phyloP scores from a whole-genome alignment of 306 rosid genomes.

The Malus asiatica region DNA sequence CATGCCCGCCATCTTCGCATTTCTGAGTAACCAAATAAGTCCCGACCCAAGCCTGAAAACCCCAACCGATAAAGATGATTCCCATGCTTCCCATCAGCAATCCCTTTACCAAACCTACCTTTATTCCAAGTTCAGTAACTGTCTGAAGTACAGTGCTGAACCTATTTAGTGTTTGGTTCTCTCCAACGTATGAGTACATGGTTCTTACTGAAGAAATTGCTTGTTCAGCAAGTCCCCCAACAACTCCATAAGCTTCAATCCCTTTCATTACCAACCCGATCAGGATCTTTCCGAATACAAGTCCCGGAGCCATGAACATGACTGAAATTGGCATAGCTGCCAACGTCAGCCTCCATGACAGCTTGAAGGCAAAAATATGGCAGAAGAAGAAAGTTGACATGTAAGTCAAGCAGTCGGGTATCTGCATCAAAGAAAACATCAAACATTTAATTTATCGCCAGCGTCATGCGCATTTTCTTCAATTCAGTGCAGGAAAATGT shows the following conservation, averaged over 20 bases:
- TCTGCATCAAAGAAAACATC: conserved; percentile 32
- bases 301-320: conserved; percentile 76
- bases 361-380: conserved; percentile 70
- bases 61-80: conserved; percentile 75
- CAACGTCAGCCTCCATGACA: conserved; percentile 76
- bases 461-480: background rate
- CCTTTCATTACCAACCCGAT: conserved; percentile 68
- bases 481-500: background rate
- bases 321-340: conserved; percentile 78
- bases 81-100: conserved; percentile 92
- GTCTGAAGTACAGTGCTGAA: conserved; percentile 66
- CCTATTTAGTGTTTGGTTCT: conserved; percentile 54
- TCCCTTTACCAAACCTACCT: conserved; percentile 71
- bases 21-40: no score
- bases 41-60: conserved; percentile 38
- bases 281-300: conserved; percentile 64
- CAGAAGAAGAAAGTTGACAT: conserved; percentile 81
- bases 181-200: conserved; percentile 76
- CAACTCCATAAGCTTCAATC: conserved; percentile 85
- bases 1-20: no score
- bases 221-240: conserved; percentile 83
- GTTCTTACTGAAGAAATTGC: conserved; percentile 82
- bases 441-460: background rate
- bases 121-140: conserved; percentile 57
- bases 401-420: conserved; percentile 71